A percentile compares a stretch with the other conserved stretches of the same genome.
Evolutionary conservation across 2,329 filamentous ascomycete species (phyloP).

Genomic region (Verticillium longisporum): DNA sequence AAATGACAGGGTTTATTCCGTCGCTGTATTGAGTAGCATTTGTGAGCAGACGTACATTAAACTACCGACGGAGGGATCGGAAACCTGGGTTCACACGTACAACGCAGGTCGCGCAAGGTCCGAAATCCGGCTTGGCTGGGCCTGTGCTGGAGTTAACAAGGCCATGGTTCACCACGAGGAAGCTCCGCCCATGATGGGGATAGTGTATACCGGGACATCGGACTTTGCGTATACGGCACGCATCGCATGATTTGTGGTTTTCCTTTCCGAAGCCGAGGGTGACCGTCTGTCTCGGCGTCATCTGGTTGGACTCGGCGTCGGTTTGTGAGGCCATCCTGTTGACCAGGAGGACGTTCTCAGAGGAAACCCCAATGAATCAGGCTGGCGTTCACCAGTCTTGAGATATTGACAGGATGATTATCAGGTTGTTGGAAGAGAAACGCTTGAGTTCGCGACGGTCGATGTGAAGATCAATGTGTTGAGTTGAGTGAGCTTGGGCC

Average conservation of each 20-base stretch:
- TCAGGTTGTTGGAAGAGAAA: not conserved
- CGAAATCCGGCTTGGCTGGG: slow-evolving; percentile 10
- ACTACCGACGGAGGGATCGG: not conserved
- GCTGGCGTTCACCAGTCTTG: not conserved
- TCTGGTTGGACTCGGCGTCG: not conserved
- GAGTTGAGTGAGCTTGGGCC: not conserved
- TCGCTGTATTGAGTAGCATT: slow-evolving; percentile 5
- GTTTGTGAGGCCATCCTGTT: not conserved
- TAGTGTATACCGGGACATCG: slow-evolving; percentile 18
- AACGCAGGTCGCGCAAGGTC: slow-evolving; percentile 20
- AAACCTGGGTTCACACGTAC: slow-evolving; percentile 6
- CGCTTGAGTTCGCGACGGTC: not conserved
- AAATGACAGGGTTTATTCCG: slow-evolving; percentile 14
- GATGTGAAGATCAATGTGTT: not conserved
- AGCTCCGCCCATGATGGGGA: not conserved
- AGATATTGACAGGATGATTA: not conserved
- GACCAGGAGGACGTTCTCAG: not conserved
- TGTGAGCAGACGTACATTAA: not conserved
- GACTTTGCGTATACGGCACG: slow-evolving; percentile 32
- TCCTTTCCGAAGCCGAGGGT: not conserved
- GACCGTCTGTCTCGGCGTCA: not conserved
- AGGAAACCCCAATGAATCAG: not conserved
- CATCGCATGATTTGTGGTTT: slow-evolving; percentile 25
- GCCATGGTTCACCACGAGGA: not conserved
- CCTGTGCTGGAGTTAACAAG: not conserved